Evolutionary conservation across 2,329 filamentous ascomycete species (phyloP), one percentile per base, ranked within the genome.

Genomic region (Kalmusia sp.): DNA sequence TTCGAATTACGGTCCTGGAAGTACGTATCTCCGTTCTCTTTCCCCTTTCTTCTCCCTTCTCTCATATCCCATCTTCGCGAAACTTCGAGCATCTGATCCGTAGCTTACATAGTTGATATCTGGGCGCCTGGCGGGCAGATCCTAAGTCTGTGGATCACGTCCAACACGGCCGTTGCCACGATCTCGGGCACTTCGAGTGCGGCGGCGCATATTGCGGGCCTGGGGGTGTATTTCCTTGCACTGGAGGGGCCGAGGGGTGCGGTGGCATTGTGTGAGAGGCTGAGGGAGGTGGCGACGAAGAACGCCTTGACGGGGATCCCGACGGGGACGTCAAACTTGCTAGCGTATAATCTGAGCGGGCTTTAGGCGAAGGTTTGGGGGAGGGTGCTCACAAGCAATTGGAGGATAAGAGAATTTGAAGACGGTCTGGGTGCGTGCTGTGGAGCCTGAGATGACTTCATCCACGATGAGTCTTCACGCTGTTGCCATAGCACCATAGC

Each of bases 101-200:
- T 21, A 15, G 12, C 8, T 12, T 17, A 9, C 21, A 6, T 17
- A 52, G 67, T 75, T 30, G 68, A 72, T 30, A 61, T 74, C 11
- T 71, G 62, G 25, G 72, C 69, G 4, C 71, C 72, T 1, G 72
- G 72, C 6, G 60, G 60, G 11, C 53, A 61, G 6, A 66, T 75
- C 27, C 69, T 73, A 1, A 80, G 76, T 55, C 74, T 82, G 15
- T 84, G 58, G 58, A 50, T 50, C 25, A 52, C 76, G 17, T 65
- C 68, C 37, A 70, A 71, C 37, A 61, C 58, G 6, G 30, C 35
- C 4, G 51, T 50, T 2, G 35, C 25, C 3, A 44, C 39, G 19
- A 33, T 64, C 7, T 58, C 51, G 0, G 64, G 64, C 14, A 64
- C 58, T 4, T 61, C 56, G 3, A 58, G 59, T 52, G 65, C 65